Evolutionary conservation across 2,329 filamentous ascomycete genomes (phyloP).

Genomic region (Sporothrix curviconia): DNA sequence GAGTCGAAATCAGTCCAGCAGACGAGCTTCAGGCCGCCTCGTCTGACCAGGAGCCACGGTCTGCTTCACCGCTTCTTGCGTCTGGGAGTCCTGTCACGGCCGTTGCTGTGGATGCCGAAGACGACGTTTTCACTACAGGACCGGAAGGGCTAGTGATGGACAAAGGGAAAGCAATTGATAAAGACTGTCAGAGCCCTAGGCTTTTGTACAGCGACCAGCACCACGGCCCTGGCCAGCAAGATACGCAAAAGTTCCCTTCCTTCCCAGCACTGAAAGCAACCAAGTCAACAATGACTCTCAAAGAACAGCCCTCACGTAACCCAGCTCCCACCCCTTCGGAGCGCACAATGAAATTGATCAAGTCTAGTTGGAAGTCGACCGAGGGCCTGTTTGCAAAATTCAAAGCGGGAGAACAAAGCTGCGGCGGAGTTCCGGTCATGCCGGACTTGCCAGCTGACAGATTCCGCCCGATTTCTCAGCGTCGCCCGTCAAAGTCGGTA

Average conservation of each 20-base stretch:
- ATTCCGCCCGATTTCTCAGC: background rate
- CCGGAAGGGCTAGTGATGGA: background rate
- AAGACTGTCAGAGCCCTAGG: background rate
- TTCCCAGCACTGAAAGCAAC: constrained; percentile 9
- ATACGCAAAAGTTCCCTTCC: background rate
- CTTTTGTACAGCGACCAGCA: background rate
- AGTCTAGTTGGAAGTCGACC: constrained; percentile 17
- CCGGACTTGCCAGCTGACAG: background rate
- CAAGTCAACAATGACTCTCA: background rate
- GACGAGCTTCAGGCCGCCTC: constrained; percentile 1
- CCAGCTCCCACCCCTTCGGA: background rate
- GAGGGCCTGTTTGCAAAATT: constrained; percentile 18
- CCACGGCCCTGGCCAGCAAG: background rate
- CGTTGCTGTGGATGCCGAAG: background rate
- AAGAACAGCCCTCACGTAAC: background rate
- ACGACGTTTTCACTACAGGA: constrained; percentile 9
- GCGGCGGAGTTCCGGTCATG: background rate
- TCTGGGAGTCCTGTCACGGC: background rate
- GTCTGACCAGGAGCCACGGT: background rate
- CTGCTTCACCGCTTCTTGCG: background rate
- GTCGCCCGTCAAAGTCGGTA: constrained; percentile 18
- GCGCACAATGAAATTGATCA: constrained; percentile 7
- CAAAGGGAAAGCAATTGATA: background rate
- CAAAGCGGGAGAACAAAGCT: constrained; percentile 9
- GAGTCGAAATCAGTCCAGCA: background rate